Conservation (phyloP, 2,329 filamentous ascomycete genomes). For the Myriosclerotinia scirpicola region DNA sequence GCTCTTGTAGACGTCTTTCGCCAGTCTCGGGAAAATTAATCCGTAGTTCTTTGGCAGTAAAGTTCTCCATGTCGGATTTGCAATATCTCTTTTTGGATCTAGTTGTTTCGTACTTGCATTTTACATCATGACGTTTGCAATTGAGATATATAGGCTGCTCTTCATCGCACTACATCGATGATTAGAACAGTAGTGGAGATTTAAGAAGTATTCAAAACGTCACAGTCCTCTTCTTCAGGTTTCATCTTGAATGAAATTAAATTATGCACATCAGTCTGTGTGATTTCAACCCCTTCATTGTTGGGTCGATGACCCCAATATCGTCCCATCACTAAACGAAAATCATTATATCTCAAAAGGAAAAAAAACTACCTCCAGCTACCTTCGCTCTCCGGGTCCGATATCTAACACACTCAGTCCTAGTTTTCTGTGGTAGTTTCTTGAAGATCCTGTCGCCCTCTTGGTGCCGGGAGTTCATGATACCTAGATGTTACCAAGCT, state of each 20-base stretch:
- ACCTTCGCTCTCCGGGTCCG: constrained; percentile 41
- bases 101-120: constrained; percentile 26
- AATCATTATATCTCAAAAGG: background rate
- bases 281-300: too few species aligned
- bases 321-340: too few species aligned
- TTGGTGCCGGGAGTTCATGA: background rate
- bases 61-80: background rate
- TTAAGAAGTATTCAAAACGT: background rate
- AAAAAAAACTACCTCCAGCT: constrained; percentile 3
- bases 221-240: too few species aligned
- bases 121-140: constrained; percentile 29
- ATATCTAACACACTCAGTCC: constrained; percentile 40
- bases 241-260: too few species aligned
- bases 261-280: too few species aligned
- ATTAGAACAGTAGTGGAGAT: background rate
- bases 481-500: background rate
- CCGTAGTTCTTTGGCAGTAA: background rate
- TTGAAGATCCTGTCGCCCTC: background rate
- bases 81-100: background rate
- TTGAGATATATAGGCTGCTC: constrained; percentile 30
- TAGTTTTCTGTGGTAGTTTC: constrained; percentile 38
- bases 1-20: constrained; percentile 29
- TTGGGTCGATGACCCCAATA: too few species aligned
- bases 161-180: constrained; percentile 32
- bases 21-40: constrained; percentile 27